These are phyloP conservation scores for Emmonsiellopsis sp. DNA, from an alignment of 2,329 filamentous ascomycete genomes.

Conservation along the genomic window DNA sequence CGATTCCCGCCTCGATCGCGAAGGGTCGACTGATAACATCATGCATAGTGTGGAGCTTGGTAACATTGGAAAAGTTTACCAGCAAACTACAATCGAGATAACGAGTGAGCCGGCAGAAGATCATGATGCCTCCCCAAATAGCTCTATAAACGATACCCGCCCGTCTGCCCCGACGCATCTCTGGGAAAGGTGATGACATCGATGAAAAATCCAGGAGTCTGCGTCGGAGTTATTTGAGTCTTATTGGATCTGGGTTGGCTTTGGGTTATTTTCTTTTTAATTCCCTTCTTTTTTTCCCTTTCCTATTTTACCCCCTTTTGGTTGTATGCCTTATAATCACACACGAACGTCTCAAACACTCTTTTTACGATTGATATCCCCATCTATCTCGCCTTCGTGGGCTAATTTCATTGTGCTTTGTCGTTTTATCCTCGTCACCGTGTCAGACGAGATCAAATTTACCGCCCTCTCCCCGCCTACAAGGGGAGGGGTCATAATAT, in stretches of 20 bases:
- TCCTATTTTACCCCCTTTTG: too few species aligned
- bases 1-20: constrained; percentile 17
- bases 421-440: too few species aligned
- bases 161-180: background rate
- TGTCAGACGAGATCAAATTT: too few species aligned
- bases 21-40: constrained; percentile 39
- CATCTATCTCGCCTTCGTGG: too few species aligned
- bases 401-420: too few species aligned
- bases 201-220: background rate
- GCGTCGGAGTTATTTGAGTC: background rate
- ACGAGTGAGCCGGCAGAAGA: constrained; percentile 22
- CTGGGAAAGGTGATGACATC: background rate
- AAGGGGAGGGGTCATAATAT: too few species aligned
- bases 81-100: constrained; percentile 36
- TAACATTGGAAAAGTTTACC: constrained; percentile 31
- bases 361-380: too few species aligned
- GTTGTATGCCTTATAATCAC: too few species aligned
- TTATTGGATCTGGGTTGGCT: background rate
- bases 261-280: background rate
- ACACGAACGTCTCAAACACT: too few species aligned
- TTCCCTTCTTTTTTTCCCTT: background rate
- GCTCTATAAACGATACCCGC: constrained; percentile 1
- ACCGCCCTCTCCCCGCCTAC: too few species aligned
- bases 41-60: constrained; percentile 24
- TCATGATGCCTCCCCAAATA: constrained; percentile 14